Percentiles rank a stretch among this genome's conserved stretches.
Conservation (phyloP, 257 asterid genomes). For the Primulina huaijiensis region DNA sequence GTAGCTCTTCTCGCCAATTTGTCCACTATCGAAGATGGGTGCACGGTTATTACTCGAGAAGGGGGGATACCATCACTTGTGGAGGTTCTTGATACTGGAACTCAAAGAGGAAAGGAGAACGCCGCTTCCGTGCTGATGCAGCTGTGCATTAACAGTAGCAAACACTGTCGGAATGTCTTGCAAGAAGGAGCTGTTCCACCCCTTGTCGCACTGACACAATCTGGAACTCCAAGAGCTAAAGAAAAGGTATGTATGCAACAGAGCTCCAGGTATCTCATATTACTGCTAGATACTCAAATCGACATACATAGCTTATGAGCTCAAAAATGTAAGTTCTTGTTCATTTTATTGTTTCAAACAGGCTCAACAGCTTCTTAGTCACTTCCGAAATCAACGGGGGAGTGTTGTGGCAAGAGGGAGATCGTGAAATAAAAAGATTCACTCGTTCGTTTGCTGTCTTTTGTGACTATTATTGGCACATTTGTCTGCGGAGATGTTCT, state of each 20-base stretch:
- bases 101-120: constrained; percentile 91
- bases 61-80: constrained; percentile 80
- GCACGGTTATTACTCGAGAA: constrained; percentile 77
- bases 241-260: constrained; percentile 61
- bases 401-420: constrained; percentile 53
- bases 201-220: constrained; percentile 83
- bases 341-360: constrained; percentile 29
- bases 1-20: constrained; percentile 91
- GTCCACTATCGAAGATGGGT: constrained; percentile 77
- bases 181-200: constrained; percentile 99
- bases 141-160: constrained; percentile 62
- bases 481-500: constrained; percentile 23
- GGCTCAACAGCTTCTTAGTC: constrained; percentile 97
- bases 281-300: neutral
- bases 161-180: constrained; percentile 70
- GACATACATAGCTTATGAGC: neutral
- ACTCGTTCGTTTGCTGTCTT: constrained; percentile 24
- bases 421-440: constrained; percentile 31
- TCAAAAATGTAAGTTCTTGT: neutral
- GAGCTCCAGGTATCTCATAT: neutral
- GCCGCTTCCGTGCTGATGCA: constrained; percentile 85
- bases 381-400: constrained; percentile 89
- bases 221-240: constrained; percentile 87
- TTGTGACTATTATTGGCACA: constrained; percentile 27
- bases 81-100: constrained; percentile 75